Conservation (phyloP, 2,329 filamentous ascomycete genomes). For the Coleophoma eucalyptorum region DNA sequence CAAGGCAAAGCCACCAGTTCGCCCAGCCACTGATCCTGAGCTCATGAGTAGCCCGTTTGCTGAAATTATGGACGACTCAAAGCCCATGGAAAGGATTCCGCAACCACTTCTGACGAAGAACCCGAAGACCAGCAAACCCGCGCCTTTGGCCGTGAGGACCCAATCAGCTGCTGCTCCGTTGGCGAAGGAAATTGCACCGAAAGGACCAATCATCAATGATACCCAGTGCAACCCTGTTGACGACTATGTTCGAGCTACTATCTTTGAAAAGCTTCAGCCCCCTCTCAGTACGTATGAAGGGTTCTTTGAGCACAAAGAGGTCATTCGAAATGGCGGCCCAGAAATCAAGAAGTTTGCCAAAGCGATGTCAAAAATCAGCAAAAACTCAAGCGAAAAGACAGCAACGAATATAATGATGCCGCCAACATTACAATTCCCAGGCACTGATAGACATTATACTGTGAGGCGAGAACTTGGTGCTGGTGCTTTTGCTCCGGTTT, state of each 20-base stretch:
- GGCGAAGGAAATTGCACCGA: slow-evolving; percentile 41
- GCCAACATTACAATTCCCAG: slow-evolving; percentile 65
- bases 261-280: slow-evolving; percentile 71
- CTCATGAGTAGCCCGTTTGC: slow-evolving; percentile 67
- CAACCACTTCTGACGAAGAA: slow-evolving; percentile 48
- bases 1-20: slow-evolving; percentile 35
- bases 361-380: slow-evolving; percentile 38
- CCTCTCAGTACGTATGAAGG: slow-evolving; percentile 71
- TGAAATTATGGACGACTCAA: slow-evolving; percentile 53
- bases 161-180: slow-evolving; percentile 23
- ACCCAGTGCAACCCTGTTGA: slow-evolving; percentile 86
- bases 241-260: slow-evolving; percentile 66
- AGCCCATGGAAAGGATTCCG: slow-evolving; percentile 43
- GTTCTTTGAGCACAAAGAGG: slow-evolving; percentile 69
- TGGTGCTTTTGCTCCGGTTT: slow-evolving; percentile 93
- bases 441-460: slow-evolving; percentile 64
- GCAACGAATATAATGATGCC: slow-evolving; percentile 53
- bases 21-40: slow-evolving; percentile 24
- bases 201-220: slow-evolving; percentile 77
- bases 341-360: slow-evolving; percentile 85
- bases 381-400: slow-evolving; percentile 49
- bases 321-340: slow-evolving; percentile 59
- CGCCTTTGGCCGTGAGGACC: slow-evolving; percentile 24
- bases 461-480: slow-evolving; percentile 84
- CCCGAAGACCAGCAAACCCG: slow-evolving; percentile 36